Percentiles rank a stretch among this genome's conserved stretches.
Evolutionary conservation across 768 basidiomycete species (phyloP).

Genomic region (Tylopilus vinaceipallidus): DNA sequence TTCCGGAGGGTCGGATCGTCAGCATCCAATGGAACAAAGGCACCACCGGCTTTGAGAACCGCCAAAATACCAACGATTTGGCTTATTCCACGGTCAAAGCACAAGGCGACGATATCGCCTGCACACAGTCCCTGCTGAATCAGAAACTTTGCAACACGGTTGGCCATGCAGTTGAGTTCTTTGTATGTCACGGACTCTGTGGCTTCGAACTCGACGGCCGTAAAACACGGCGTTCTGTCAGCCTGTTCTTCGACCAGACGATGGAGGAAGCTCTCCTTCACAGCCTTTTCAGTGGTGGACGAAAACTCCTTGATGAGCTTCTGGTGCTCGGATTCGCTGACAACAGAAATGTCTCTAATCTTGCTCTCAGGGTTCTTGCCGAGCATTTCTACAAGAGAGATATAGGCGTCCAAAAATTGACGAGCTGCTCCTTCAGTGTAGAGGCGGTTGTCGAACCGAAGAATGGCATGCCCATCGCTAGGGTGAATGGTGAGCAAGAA

Average conservation of each 20-base stretch:
- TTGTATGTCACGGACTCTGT: conserved; percentile 32
- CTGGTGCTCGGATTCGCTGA: conserved; percentile 13
- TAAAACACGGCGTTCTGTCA: conserved; percentile 18
- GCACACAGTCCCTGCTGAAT: conserved; percentile 23
- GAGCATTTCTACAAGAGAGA: conserved; percentile 27
- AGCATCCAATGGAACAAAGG: conserved; percentile 23
- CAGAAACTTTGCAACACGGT: conserved; percentile 31
- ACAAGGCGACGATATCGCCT: conserved; percentile 28
- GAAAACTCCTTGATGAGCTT: conserved; percentile 27
- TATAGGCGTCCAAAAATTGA: conserved; percentile 31
- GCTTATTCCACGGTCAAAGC: conserved; percentile 30
- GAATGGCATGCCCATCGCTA: conserved; percentile 22
- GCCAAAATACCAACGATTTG: conserved; percentile 30
- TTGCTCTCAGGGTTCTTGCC: conserved; percentile 10
- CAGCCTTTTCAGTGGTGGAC: conserved; percentile 11
- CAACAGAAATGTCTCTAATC: conserved; percentile 19
- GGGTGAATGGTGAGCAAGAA: conserved; percentile 26
- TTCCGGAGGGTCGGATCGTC: conserved; percentile 32
- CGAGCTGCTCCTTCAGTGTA: conserved; percentile 29
- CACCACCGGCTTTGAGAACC: conserved; percentile 33
- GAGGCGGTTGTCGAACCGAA: conserved; percentile 30
- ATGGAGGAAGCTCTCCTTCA: conserved; percentile 19
- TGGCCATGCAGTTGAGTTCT: conserved; percentile 32
- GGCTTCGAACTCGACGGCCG: conserved; percentile 28
- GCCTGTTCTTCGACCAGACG: conserved; percentile 18